Percentiles rank a stretch among this genome's conserved stretches.
Conservation (phyloP, 2,329 filamentous ascomycete genomes). For the Monilinia fructicola region DNA sequence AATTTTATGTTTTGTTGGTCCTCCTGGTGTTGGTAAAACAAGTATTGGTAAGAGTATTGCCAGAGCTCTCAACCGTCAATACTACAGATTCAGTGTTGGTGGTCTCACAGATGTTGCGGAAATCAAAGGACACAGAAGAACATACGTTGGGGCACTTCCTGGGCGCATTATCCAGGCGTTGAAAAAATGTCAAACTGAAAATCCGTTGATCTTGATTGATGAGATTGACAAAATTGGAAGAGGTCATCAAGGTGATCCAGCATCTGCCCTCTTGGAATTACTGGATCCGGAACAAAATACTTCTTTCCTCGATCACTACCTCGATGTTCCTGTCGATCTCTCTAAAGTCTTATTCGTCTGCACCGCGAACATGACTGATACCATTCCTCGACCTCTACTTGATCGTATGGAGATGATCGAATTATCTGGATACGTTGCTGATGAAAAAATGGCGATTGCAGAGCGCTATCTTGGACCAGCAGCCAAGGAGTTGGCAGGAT, state of each 20-base stretch:
- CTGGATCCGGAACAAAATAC: slow-evolving; percentile 96
- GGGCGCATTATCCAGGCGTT: slow-evolving; percentile 96
- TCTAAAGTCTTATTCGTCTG: slow-evolving; percentile 98
- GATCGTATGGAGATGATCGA: slow-evolving; percentile 98
- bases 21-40: slow-evolving; percentile 96
- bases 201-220: slow-evolving; percentile 93
- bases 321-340: slow-evolving; percentile 95
- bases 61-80: slow-evolving; percentile 88
- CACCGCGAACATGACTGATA: slow-evolving; percentile 98
- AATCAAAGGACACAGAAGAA: slow-evolving; percentile 95
- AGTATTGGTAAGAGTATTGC: slow-evolving; percentile 99
- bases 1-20: slow-evolving; percentile 95
- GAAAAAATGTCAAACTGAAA: slow-evolving; percentile 99
- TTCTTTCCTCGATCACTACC: slow-evolving; percentile 97
- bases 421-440: slow-evolving; percentile 91
- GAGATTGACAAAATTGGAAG: slow-evolving; percentile 98
- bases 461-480: slow-evolving; percentile 88
- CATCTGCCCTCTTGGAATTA: slow-evolving; percentile 87
- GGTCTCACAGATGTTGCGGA: slow-evolving; percentile 96
- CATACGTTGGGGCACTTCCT: slow-evolving; percentile 92
- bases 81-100: slow-evolving; percentile 97
- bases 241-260: slow-evolving; percentile 94
- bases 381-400: slow-evolving; percentile 87
- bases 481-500: slow-evolving; percentile 88
- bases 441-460: slow-evolving; percentile 99